Evolutionary conservation across 1,284 basidiomycete species (phyloP).

Genomic region (Gymnopus androsaceus): DNA sequence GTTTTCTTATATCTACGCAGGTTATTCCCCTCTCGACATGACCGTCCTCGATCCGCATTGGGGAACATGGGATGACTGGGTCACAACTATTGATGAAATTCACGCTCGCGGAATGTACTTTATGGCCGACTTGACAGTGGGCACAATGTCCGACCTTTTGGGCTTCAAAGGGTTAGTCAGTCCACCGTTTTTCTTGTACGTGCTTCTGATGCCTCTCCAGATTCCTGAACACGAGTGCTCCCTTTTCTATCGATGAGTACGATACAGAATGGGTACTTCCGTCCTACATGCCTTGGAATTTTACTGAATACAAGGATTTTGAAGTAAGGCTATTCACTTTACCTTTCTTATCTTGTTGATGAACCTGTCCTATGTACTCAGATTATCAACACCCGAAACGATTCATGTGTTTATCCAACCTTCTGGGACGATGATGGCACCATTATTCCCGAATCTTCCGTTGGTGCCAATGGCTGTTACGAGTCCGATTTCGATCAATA

Average conservation of each 20-base stretch:
- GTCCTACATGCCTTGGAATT: conserved; percentile 79
- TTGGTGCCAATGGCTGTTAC: conserved; percentile 69
- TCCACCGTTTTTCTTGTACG: neutral
- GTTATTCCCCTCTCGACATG: conserved; percentile 91
- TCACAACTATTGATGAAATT: conserved; percentile 68
- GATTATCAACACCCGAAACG: conserved; percentile 69
- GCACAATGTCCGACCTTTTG: conserved; percentile 87
- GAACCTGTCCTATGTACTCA: conserved; percentile 27
- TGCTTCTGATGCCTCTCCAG: conserved; percentile 38
- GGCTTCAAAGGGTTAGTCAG: conserved; percentile 74
- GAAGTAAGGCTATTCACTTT: conserved; percentile 40
- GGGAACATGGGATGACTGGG: conserved; percentile 82
- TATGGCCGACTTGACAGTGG: conserved; percentile 91
- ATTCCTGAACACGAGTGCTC: conserved; percentile 76
- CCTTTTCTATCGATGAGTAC: conserved; percentile 78
- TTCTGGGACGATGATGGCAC: conserved; percentile 78
- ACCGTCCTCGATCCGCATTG: conserved; percentile 88
- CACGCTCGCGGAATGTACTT: conserved; percentile 85
- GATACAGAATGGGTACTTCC: conserved; percentile 76
- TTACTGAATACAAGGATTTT: conserved; percentile 84
- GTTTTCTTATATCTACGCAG: conserved; percentile 28
- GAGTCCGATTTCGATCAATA: conserved; percentile 89
- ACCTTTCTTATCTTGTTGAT: neutral
- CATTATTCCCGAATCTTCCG: conserved; percentile 45
- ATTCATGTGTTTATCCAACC: conserved; percentile 71